Evolutionary conservation across 2,329 filamentous ascomycete species (phyloP), one percentile per base, ranked within the genome.

Genomic region (Talaromyces rugulosus): DNA sequence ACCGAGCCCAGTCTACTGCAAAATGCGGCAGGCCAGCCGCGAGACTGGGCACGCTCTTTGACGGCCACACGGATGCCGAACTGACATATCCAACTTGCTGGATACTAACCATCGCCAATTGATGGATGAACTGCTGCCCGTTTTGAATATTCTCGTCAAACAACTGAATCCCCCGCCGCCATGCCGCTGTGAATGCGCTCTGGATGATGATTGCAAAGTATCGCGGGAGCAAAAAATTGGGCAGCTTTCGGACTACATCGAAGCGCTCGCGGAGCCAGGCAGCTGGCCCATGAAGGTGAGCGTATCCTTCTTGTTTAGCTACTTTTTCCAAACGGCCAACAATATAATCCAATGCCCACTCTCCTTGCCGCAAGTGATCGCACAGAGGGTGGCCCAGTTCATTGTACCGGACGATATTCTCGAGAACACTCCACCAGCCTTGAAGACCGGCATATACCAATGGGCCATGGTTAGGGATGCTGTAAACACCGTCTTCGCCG

Each of bases 381-480:
- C 94, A 98, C 11, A 99, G 83, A 0, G 95, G 91, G 72, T 99
- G 95, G 0, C 91, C 95, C 8, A 99, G 85, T 72, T 98, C 87
- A 74, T 99, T 99, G 66, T 95, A 87, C 57, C 83, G 85, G 68
- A 98, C 90, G 64, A 99, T 89, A 62, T 90, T 83, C 68, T 92
- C 89, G 50, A 99, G 80, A 0, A 96, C 81, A 73, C 92, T 97
- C 92, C 94, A 96, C 94, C 95, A 99, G 42, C 96, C 96, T 75
- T 99, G 95, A n/a, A 99, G 83, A 64, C 95, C 95, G 63, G 94
- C 94, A 75, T 98, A 99, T 2, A 97, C 91, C 50, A 97, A 83
- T 63, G 89, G 87, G 2, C 93, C 94, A 71, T 92, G 82, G 1
- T 88, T 88, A 1, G 95, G 95, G 66, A 99, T 89, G 58, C 88